Evolutionary conservation across 345 rosid genomes (phyloP), one percentile per base, ranked within the genome.

Genomic region (Salix purpurea): DNA sequence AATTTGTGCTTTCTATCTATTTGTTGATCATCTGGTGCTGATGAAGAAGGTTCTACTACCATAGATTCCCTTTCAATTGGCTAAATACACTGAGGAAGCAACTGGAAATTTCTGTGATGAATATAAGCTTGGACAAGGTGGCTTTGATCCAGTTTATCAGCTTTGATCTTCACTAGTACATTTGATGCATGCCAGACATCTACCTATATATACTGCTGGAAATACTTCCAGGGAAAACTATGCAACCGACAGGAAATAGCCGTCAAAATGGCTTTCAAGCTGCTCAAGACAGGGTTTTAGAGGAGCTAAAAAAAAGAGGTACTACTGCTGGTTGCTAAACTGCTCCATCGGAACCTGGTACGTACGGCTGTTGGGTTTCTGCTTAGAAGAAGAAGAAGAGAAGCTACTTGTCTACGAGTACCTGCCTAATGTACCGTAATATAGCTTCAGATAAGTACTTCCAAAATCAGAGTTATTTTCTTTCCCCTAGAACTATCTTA

Each of bases 401-500:
- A n/a, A n/a, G n/a, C 77, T 86, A 3, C 87, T 87, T 16, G 88
- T 88, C 5, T 84, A 86, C 23, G 91, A 86, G 71, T 82, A 79
- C 74, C 67, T 88, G 11, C 80, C 83, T 24, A 86, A 83, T 75
- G 21, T 1, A 48, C 19, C 4, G 54, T 48, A 48, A 48, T 48
- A n/a, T 56, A 56, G 3, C 13, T 56, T 56, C 13, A 3, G 13
- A 3, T 56, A n/a, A n/a, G 26, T n/a, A 3, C 61, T 21, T 56
- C 11, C 13, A 56, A 2, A 56, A 6, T 18, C 0, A n/a, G 23
- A 42, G 12, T 42, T 42, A 15, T 42, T 42, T 42, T 42, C 48
- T 2, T 39, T 39, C 42, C 12, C 48, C 48, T 10, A 42, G 48
- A 52, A 52, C 23, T 5, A 52, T 52, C 58, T 52, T 7, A 19